Conservation (phyloP, 768 basidiomycete genomes). For the Leccinum olivaceopallidum region DNA sequence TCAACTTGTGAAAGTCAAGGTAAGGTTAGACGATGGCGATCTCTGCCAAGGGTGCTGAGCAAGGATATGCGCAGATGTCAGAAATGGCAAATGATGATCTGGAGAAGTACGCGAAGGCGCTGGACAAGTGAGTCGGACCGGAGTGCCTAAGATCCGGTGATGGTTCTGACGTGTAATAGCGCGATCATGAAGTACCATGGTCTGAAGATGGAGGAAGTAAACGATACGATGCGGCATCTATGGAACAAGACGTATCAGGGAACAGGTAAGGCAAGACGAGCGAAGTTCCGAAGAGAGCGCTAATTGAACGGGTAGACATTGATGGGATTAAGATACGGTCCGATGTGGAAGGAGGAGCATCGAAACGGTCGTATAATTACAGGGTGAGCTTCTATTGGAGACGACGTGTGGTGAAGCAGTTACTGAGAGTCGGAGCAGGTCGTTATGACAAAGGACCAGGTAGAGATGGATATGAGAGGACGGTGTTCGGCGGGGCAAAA, state of each 20-base stretch:
- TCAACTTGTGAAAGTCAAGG: slow-evolving; percentile 95
- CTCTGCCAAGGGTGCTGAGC: not conserved
- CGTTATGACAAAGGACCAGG: slow-evolving; percentile 98
- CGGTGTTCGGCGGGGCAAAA: slow-evolving; percentile 98
- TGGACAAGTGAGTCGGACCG: slow-evolving; percentile 75
- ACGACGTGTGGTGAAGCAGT: slow-evolving; percentile 6
- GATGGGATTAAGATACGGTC: slow-evolving; percentile 96
- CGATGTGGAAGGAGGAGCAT: slow-evolving; percentile 87
- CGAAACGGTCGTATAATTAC: slow-evolving; percentile 96
- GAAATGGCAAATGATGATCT: slow-evolving; percentile 97
- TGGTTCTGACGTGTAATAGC: slow-evolving; percentile 43
- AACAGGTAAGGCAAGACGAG: slow-evolving; percentile 59
- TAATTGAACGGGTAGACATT: slow-evolving; percentile 65
- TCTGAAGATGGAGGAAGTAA: slow-evolving; percentile 99
- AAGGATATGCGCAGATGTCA: slow-evolving; percentile 63
- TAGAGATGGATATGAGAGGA: slow-evolving; percentile 99
- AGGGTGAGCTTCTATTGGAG: slow-evolving; percentile 53
- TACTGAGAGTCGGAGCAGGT: slow-evolving; percentile 53
- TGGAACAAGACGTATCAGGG: slow-evolving; percentile 99
- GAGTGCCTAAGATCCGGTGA: not conserved
- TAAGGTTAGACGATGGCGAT: slow-evolving; percentile 32
- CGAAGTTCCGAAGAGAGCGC: slow-evolving; percentile 7
- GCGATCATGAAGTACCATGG: slow-evolving; percentile 99
- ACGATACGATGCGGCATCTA: slow-evolving; percentile 93
- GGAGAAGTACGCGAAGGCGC: slow-evolving; percentile 96